Base-by-base conservation (phyloP, 2,329 filamentous ascomycete species). In the Knufia petricola region DNA sequence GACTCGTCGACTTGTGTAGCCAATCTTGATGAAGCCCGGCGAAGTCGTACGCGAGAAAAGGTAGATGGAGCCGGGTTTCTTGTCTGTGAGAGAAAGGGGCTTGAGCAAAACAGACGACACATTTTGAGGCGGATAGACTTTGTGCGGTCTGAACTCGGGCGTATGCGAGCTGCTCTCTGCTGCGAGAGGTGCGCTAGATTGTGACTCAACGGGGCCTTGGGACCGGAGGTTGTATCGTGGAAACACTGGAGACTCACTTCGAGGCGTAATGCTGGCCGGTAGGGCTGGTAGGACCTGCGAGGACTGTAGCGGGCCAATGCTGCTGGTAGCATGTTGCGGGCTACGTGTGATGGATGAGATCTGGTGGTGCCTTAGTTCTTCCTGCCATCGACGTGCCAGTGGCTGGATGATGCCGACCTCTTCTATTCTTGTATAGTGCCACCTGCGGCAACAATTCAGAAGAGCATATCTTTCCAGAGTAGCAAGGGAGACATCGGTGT, bases 21-120 rank as follows among this genome's bases (percentile, higher is more conserved):
- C 46, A 13, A 49, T 49, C 38, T 49, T 49, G 4, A 49, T 26
- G 21, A 49, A 42, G n/a, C 46, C 46, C 3, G 37, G 46, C 2
- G 19, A 13, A 13, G 38, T 26, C 6, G 6, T 3, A 10, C 46
- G 46, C 3, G 20, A 42, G 46, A 42, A 49, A 9, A 30, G 30
- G 36, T 49, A 49, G 9, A 49, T 28, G 7, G 28, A 32, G 17
- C 46, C 46, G 6, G 13, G n/a, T 20, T 49, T 49, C n/a, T 34
- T 15, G 21, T 42, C 39, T 19, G 13, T 6, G 10, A 3, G 20
- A 19, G 19, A n/a, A 7, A 42, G 21, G 21, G 19, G 19, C 3
- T 28, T 42, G 19, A 42, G 21, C 13, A 42, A 10, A 7, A 26
- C 24, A 8, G 39, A 42, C n/a, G 39, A 23, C 10, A 42, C 39